These are phyloP conservation scores for Arthonia radiata DNA, from an alignment of 495 filamentous ascomycete species.

Conservation along the genomic window DNA sequence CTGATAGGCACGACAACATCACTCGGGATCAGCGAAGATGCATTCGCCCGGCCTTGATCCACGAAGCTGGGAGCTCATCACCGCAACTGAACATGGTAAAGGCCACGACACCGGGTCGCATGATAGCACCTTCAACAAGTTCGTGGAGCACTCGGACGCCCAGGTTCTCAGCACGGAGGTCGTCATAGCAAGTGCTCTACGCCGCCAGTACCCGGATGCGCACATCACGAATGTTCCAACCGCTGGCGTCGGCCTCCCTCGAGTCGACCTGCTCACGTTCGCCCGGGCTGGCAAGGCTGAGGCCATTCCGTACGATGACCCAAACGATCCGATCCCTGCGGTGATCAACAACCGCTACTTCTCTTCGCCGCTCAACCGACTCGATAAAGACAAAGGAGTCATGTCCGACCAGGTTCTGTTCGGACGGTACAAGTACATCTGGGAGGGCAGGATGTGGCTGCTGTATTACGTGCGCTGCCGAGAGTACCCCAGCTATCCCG, in stretches of 20 bases:
- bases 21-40: too few relatives aligned
- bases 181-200: conserved; percentile 22
- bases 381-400: too few relatives aligned
- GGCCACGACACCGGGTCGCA: too few relatives aligned
- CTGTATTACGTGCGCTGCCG: conserved; percentile 5
- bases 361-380: too few relatives aligned
- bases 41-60: too few relatives aligned
- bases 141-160: conserved; percentile 22
- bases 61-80: too few relatives aligned
- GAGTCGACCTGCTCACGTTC: conserved; percentile 9
- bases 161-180: conserved; percentile 25
- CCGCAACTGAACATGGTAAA: too few relatives aligned
- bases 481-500: conserved; percentile 2
- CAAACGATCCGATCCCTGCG: conserved; percentile 3
- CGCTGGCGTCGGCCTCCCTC: conserved; percentile 2
- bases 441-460: conserved; percentile 6
- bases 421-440: conserved; percentile 5
- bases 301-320: conserved; percentile 2
- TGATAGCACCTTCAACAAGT: too few relatives aligned
- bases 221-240: too few relatives aligned
- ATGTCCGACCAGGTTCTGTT: conserved; percentile 4
- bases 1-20: too few relatives aligned
- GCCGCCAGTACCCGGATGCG: conserved; percentile 23
- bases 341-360: conserved; percentile 5
- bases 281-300: conserved; percentile 11